Evolutionary conservation across 768 basidiomycete species (phyloP).

Genomic region (Rubroboletus satanas): DNA sequence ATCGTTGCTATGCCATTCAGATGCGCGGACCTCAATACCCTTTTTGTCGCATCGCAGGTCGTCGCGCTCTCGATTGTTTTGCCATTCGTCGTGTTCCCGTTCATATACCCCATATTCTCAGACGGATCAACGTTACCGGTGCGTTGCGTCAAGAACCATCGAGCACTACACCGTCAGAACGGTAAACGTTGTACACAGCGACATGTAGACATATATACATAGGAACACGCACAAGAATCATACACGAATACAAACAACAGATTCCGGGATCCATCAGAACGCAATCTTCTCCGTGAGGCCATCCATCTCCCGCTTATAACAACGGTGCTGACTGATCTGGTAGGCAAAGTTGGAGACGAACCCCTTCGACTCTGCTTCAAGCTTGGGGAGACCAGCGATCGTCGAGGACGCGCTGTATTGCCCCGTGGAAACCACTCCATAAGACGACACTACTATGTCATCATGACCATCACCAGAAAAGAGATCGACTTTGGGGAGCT

Average conservation of each 20-base stretch:
- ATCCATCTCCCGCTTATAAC: conserved; percentile 58
- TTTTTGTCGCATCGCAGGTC: conserved; percentile 50
- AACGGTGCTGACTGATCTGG: conserved; percentile 64
- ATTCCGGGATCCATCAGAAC: conserved; percentile 25
- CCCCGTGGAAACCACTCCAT: conserved; percentile 62
- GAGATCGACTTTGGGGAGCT: conserved; percentile 42
- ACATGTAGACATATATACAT: not conserved
- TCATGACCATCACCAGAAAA: conserved; percentile 31
- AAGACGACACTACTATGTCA: conserved; percentile 47
- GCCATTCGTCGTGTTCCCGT: conserved; percentile 43
- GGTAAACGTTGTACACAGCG: not conserved
- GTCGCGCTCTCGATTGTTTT: conserved; percentile 42
- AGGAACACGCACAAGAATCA: not conserved
- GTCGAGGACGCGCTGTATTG: conserved; percentile 41
- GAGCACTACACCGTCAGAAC: not conserved
- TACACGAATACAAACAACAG: conserved; percentile 7
- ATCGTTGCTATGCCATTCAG: conserved; percentile 44
- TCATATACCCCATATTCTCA: conserved; percentile 38
- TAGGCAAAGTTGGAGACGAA: conserved; percentile 58
- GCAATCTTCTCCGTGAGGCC: conserved; percentile 53
- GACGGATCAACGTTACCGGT: not conserved
- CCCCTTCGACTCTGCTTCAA: conserved; percentile 44
- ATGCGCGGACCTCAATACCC: conserved; percentile 39
- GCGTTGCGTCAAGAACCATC: conserved; percentile 9
- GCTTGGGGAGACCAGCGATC: conserved; percentile 38